A percentile compares a stretch with the other conserved stretches of the same genome.
Conservation (phyloP, 805 yeast species). For the Priceomyces castillae region DNA sequence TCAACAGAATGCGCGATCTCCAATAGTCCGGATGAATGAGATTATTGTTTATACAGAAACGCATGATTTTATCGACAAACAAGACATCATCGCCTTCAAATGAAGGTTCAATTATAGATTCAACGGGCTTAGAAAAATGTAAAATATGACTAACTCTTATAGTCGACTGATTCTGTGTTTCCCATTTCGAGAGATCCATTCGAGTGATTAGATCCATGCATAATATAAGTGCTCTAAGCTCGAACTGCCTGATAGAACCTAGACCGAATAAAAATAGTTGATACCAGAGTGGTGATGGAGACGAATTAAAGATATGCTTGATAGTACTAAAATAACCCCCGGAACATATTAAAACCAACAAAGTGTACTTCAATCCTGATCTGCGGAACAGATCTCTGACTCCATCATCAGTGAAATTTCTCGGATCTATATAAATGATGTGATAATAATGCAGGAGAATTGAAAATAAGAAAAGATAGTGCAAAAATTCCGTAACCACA, state of each 20-base stretch:
- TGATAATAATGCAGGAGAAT: slow-evolving; percentile 3
- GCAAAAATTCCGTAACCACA: not conserved
- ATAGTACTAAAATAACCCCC: slow-evolving; percentile 1
- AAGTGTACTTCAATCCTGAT: not conserved
- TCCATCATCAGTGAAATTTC: not conserved
- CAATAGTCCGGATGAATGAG: not conserved
- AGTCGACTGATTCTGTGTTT: too few species aligned
- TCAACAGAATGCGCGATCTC: not conserved
- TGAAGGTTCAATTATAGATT: not conserved
- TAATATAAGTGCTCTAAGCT: not conserved
- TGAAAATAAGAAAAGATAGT: slow-evolving; percentile 1
- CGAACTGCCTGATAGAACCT: not conserved
- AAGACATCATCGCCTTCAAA: not conserved
- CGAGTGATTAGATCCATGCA: not conserved
- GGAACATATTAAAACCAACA: not conserved
- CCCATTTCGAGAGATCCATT: not conserved
- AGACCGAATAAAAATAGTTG: not conserved
- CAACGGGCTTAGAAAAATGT: not conserved
- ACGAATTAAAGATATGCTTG: not conserved
- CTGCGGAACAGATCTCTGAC: not conserved
- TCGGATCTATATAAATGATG: not conserved
- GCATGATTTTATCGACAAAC: not conserved
- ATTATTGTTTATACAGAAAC: not conserved
- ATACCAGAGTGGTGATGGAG: not conserved
- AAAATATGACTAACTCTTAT: not conserved